Evolutionary conservation across 2,329 filamentous ascomycete species (phyloP), one percentile per base, ranked within the genome.

Genomic region (Pseudogymnoascus sp.): DNA sequence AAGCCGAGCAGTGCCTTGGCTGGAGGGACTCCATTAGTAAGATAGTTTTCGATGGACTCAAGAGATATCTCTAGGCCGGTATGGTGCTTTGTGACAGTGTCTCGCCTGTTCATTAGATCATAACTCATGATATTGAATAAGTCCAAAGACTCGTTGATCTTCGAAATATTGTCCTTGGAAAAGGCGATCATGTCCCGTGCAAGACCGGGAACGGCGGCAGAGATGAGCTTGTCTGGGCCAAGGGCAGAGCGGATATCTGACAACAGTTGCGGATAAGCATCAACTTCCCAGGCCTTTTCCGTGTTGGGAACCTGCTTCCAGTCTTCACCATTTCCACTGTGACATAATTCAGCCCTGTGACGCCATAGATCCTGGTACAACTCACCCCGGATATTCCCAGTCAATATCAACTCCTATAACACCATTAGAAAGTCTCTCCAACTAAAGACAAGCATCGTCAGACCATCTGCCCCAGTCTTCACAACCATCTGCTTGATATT

Each of bases 101-200:
- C 83, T 34, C 88, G 83, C 34, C 87, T 81, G 74, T 89, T 88
- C 78, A 87, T 84, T 61, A 88, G 73, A 67, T 90, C 87, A 70
- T 89, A 90, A 1, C 81, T 79, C 87, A 89, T 85, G 43, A 86
- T 75, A 66, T 90, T 90, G 70, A 90, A 76, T 65, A 86, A 86
- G 68, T 90, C 85, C 14, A 89, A 79, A 1, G 78, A 76, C 4
- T 75, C 68, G 67, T 77, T 79, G 67, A 90, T 87, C 61, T 77
- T 73, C 0, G 85, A 82, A 0, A 86, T 75, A 14, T 80, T 84
- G 6, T 79, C 73, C 2, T 74, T 64, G 0, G 82, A 89, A 70
- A 82, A 90, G 11, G 84, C 86, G 50, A 90, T 80, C 79, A 90
- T 82, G 67, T 90, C 87, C 54, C 75, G 72, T 64, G 81, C 76